Conservation (phyloP, 169 alveolate species). For the Plasmodium cynomolgi region DNA sequence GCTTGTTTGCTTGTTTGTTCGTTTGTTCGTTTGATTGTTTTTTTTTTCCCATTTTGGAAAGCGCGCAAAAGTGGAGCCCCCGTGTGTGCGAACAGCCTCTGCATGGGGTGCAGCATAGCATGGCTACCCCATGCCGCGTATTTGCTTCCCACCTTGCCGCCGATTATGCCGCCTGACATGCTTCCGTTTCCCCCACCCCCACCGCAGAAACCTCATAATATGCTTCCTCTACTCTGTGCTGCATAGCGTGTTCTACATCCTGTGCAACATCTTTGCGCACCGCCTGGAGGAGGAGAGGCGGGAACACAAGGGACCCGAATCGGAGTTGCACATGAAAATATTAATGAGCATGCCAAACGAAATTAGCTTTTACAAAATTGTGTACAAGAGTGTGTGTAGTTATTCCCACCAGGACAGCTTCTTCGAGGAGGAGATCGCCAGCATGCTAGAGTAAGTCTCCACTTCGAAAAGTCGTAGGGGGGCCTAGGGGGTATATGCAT, state of each 20-base stretch:
- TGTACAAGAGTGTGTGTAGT: conserved; percentile 71
- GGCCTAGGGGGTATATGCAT: background rate
- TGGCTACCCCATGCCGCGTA: background rate
- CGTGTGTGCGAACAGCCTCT: background rate
- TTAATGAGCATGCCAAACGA: conserved; percentile 29
- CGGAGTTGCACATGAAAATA: conserved; percentile 16
- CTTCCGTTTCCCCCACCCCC: background rate
- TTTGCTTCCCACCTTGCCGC: background rate
- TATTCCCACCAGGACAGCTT: conserved; percentile 47
- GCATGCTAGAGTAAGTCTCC: conserved; percentile 49
- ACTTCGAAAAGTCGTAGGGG: background rate
- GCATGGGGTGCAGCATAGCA: background rate
- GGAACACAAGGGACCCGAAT: background rate
- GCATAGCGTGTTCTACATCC: conserved; percentile 61
- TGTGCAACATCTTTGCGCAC: conserved; percentile 33
- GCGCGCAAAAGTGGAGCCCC: background rate
- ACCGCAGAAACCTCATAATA: conserved; percentile 32
- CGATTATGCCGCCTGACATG: background rate
- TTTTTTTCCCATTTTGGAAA: background rate
- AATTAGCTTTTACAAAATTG: conserved; percentile 70
- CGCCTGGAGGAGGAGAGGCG: conserved; percentile 14
- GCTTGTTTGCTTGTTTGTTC: background rate
- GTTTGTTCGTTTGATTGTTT: background rate
- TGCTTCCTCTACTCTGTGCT: conserved; percentile 67
- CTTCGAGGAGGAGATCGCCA: conserved; percentile 31